A percentile compares a stretch with the other conserved stretches of the same genome.
Evolutionary conservation across 2,329 filamentous ascomycete species (phyloP).

Genomic region (Penicillium sp.): DNA sequence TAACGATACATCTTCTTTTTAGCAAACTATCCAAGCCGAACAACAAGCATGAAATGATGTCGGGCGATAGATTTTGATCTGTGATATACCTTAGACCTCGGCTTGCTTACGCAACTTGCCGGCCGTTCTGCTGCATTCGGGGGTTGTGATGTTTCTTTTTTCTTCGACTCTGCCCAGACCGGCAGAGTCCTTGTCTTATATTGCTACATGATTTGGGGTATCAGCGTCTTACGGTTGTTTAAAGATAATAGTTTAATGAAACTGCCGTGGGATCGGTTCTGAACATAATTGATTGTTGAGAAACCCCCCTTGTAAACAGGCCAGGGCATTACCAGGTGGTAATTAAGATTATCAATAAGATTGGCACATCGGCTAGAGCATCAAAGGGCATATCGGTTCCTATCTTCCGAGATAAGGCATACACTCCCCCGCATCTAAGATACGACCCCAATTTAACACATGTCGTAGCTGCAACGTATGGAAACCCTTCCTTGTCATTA

Average conservation of each 20-base stretch:
- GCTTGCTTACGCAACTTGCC: conserved; percentile 12
- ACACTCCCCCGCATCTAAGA: conserved; percentile 17
- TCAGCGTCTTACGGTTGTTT: conserved; percentile 16
- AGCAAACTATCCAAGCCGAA: conserved; percentile 48
- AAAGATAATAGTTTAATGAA: conserved; percentile 37
- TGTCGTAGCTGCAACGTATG: background rate
- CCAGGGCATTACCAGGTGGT: background rate
- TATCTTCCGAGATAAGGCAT: conserved; percentile 18
- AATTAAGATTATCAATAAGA: background rate
- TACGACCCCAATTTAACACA: background rate
- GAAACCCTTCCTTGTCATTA: background rate
- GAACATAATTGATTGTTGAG: background rate
- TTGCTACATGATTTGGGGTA: conserved; percentile 27
- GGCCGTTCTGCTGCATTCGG: conserved; percentile 22
- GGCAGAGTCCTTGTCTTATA: conserved; percentile 37
- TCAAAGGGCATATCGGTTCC: background rate
- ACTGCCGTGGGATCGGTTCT: conserved; percentile 9
- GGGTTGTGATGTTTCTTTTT: conserved; percentile 20
- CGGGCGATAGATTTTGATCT: conserved; percentile 32
- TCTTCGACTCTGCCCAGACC: conserved; percentile 24
- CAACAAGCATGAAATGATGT: conserved; percentile 38
- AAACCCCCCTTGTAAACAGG: background rate
- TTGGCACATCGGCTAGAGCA: background rate
- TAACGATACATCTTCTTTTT: conserved; percentile 9
- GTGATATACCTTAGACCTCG: conserved; percentile 29